A percentile compares a stretch with the other conserved stretches of the same genome.
Conservation (phyloP, 768 basidiomycete genomes). For the Lyophyllum shimeji region DNA sequence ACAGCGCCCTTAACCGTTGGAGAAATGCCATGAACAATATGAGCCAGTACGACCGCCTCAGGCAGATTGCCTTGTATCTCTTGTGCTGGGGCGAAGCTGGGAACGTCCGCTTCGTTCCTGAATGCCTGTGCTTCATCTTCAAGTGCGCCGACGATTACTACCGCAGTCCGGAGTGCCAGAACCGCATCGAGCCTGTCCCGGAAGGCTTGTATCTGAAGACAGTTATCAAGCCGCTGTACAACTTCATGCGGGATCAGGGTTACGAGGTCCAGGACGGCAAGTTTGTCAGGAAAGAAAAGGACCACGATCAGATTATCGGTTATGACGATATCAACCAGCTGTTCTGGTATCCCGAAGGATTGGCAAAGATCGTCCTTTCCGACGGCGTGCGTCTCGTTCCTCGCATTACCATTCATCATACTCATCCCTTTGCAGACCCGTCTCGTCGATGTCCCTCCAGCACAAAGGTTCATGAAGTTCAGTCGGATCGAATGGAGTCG, state of each 20-base stretch:
- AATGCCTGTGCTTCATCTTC: conserved; percentile 98
- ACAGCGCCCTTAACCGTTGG: conserved; percentile 93
- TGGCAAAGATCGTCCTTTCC: conserved; percentile 85
- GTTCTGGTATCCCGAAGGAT: conserved; percentile 99
- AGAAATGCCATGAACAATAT: conserved; percentile 98
- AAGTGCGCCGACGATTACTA: conserved; percentile 99
- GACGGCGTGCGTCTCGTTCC: conserved; percentile 68
- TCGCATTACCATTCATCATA: neutral
- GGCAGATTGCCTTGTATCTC: conserved; percentile 94
- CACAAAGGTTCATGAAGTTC: conserved; percentile 92
- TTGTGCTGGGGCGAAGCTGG: conserved; percentile 99
- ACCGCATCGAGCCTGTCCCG: conserved; percentile 86
- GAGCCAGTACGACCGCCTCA: conserved; percentile 97
- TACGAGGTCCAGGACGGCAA: conserved; percentile 96
- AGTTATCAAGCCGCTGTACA: conserved; percentile 92
- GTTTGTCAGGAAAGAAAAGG: conserved; percentile 90
- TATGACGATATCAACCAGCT: conserved; percentile 99
- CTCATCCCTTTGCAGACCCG: conserved; percentile 61
- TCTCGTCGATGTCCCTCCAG: conserved; percentile 86
- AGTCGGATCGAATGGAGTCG: conserved; percentile 90
- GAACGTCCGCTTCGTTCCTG: conserved; percentile 95
- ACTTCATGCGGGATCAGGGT: conserved; percentile 95
- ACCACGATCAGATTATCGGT: conserved; percentile 96
- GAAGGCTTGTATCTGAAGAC: conserved; percentile 92
- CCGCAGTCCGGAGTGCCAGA: conserved; percentile 96